Conservation (phyloP, 331 rosid genomes). For the Arachis monticola region DNA sequence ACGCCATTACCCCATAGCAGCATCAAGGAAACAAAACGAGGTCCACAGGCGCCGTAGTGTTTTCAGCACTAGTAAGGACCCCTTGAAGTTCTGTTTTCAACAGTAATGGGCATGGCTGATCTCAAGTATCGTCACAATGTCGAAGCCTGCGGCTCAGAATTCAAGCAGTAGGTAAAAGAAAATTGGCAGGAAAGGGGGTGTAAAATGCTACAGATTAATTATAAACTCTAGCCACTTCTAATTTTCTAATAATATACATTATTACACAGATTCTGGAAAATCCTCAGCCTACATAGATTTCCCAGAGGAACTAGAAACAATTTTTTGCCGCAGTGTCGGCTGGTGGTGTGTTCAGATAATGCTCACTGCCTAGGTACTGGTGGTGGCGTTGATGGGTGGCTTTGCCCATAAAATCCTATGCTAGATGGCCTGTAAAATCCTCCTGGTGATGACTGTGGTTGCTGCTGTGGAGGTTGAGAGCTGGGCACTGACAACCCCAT, state of each 20-base stretch:
- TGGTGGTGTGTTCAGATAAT: conserved; percentile 24
- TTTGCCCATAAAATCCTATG: conserved; percentile 79
- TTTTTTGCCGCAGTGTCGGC: conserved; percentile 25
- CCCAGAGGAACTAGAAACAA: conserved; percentile 35
- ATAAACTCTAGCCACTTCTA: conserved; percentile 39
- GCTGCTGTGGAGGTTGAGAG: conserved; percentile 59
- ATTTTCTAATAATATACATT: conserved; percentile 62
- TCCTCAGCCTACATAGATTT: conserved; percentile 37
- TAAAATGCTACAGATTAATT: conserved; percentile 30
- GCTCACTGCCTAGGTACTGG: conserved; percentile 82
- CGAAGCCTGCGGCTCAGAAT: conserved; percentile 26
- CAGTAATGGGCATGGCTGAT: conserved; percentile 15
- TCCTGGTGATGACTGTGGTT: conserved; percentile 61
- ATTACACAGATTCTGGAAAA: conserved; percentile 47
- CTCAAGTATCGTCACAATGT: conserved; percentile 31
- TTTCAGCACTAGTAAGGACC: not conserved
- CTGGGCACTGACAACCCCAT: conserved; percentile 68
- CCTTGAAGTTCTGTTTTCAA: conserved; percentile 3
- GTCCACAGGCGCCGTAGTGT: conserved; percentile 21
- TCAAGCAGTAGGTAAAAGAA: conserved; percentile 28
- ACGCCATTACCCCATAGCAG: conserved; percentile 14
- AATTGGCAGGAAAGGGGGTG: conserved; percentile 2
- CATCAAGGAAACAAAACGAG: conserved; percentile 33
- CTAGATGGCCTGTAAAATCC: conserved; percentile 80
- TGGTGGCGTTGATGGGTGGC: conserved; percentile 67